Evolutionary conservation across 2,329 filamentous ascomycete species (phyloP), one percentile per base, ranked within the genome.

Genomic region (Arthrinium phaeospermum): DNA sequence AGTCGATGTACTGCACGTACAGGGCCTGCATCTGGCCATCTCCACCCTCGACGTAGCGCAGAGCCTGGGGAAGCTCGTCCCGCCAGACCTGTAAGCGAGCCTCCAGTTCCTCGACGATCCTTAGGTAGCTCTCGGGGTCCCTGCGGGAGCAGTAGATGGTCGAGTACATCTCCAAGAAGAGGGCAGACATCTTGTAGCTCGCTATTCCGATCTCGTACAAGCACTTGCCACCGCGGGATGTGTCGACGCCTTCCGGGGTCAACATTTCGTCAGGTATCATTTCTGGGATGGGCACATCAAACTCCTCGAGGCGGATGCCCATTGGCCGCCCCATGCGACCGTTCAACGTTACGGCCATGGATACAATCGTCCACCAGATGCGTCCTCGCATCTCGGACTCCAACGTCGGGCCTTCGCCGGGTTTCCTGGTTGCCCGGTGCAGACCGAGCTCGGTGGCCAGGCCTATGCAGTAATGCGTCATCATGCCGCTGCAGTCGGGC

Each of bases 261-360:
- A 94, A 86, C 44, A 91, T 85, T 75, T 93, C 91, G 79, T 97
- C 94, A 37, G 91, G 86, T 45, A 95, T 87, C 6, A 90, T 84
- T 72, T 93, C 88, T 0, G 94, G 94, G 68, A 94, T 89, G 74
- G 94, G 93, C 47, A 93, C 89, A 77, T 97, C 94, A 76, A 95
- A 92, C 75, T 96, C 93, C 70, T 93, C 90, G 4, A 91, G 84
- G 14, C 90, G 88, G 68, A 96, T 88, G 1, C 91, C 90, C 88
- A 96, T 93, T 0, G 94, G 94, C 22, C 91, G 87, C 24, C 94
- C 94, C 47, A 95, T 89, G 72, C 93, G 93, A 27, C 93, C 93
- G 76, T 91, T 91, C 13, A 96, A 84, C n/a, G 89, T 90, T 13
- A 93, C 86, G 73, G 91, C 87, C 19, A 95, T 86, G 6, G 88